Evolutionary conservation across 305 asterid genomes (phyloP), one percentile per base, ranked within the genome.

Genomic region (Fraxinus albicans): DNA sequence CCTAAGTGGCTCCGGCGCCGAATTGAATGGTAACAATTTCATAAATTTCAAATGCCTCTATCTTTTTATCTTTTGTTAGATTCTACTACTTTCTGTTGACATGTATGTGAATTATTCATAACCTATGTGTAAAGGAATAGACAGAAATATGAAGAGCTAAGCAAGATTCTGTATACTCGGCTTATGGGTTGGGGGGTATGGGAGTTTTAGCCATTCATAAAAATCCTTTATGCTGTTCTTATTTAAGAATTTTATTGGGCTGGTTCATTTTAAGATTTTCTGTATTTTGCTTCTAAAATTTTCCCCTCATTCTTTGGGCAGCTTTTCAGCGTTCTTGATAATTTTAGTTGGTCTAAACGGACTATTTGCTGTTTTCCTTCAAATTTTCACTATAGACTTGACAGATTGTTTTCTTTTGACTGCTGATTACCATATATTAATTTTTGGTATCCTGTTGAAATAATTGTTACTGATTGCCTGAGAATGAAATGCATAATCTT

Each of bases 11-110:
- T 47, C 87, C 42, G 83, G 77, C 9, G 80, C 80, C 21, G 87
- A 87, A 75, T 88, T 23, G 81, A 42, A 86, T n/a, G 91, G 92
- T 90, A 82, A 77, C 34, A 10, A 0, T 81, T 78, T 36, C 29
- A 38, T 31, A 17, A 15, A 0, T 79, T 80, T 47, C 38, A 31
- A n/a, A 17, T 25, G 33, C 36, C 74, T 67, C 35, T 27, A 67
- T 67, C 33, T 29, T 29, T 7, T 44, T 15, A 17, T 67, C 35
- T 42, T 67, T 77, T 35, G 29, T 35, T 13, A 75, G 63, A 60
- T 38, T 70, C 67, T 38, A 13, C 19, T 77, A 4, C 1, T 25
- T 38, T 44, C 38, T 15, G 27, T 34, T 31, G n/a, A 23, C 35
- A 67, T 67, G n/a, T 67, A 27, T 67, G 74, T 25, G 74, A 67